Evolutionary conservation across 331 rosid species (phyloP), one percentile per base, ranked within the genome.

Genomic region (Prunus yedoensis): DNA sequence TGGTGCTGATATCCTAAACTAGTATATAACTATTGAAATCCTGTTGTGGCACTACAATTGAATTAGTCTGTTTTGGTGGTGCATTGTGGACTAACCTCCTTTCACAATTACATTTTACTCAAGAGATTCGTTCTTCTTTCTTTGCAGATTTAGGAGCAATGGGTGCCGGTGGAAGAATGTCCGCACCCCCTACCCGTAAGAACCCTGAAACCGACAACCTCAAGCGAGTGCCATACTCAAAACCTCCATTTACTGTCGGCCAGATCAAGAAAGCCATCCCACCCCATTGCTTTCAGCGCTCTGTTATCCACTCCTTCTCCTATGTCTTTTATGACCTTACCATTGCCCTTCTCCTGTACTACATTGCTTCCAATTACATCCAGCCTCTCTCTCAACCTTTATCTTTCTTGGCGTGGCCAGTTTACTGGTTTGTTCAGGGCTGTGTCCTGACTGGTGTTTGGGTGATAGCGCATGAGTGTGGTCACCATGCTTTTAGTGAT

Each of bases 81-180:
- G n/a, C n/a, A n/a, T n/a, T n/a, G n/a, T n/a, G n/a, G n/a, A n/a
- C n/a, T n/a, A n/a, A n/a, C n/a, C n/a, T n/a, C n/a, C n/a, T n/a
- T n/a, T 7, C 4, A 20, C 43, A 20, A 32, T 32, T 38, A 1
- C 21, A 35, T 18, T 71, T n/a, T 76, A n/a, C 56, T 71, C 73
- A 80, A 13, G 28, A 4, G 43, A 54, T 82, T 51, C 56, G 2
- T 11, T 69, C 64, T 71, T 51, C 30, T 32, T 63, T 57, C 57
- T 73, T 45, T 43, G 56, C 93, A 78, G 92, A 81, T 79, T 77
- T 76, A 20, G 78, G 70, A 82, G 77, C 80, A 82, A 89, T 91
- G 96, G 96, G 94, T 71, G 96, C 92, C 32, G 96, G 96, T 75
- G 96, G 96, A 83, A 83, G 92, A 52, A 84, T 93, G 83, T 60